Base-by-base conservation (phyloP, 2,329 filamentous ascomycete species). In the Cercospora janseana region DNA sequence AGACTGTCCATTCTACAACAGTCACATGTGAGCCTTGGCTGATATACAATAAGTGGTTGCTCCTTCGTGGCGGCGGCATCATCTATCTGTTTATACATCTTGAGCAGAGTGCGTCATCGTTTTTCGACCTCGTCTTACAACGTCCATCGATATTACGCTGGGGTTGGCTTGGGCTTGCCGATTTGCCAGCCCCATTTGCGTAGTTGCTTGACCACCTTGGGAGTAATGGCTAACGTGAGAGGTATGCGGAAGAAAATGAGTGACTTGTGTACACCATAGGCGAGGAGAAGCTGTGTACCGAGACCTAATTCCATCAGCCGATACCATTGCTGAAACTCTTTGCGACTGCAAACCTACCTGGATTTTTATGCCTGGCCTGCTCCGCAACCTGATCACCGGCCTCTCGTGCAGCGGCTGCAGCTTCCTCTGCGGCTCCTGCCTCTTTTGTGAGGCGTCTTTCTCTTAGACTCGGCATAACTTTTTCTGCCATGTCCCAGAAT, bases 231-330 rank as follows among this genome's bases (percentile, higher is more conserved):
- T 9, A 88, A 90, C 1, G 93, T 93, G 57, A 97, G 73, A 6
- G 93, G 93, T 7, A 98, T 89, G n/a, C 93, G 82, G 59, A 97
- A 70, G 70, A 98, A 95, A 64, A 98, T 96, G 70, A 97, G 89
- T 61, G 87, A 94, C 74, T 98, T 98, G 77, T 98, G 93, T 51
- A 98, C 88, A 21, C 92, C 92, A 66, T 98, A 98, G 9, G 93
- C 93, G 41, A 98, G 79, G 12, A 88, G 90, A 23, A 98, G 75
- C 67, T 96, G 90, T 6, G 93, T 97, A 81, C 82, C 85, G 43
- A 86, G 74, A 63, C 80, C 82, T 85, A 43, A 13, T 34, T 20
- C 35, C 21, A 37, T 52, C 46, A 43, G 37, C 29, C 13, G 15
- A 31, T 34, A 28, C 9, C 24, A 49, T 34, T 9, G 18, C 29